Evolutionary conservation across 306 rosid genomes (phyloP), one percentile per base, ranked within the genome.

Genomic region (Comarum palustre): DNA sequence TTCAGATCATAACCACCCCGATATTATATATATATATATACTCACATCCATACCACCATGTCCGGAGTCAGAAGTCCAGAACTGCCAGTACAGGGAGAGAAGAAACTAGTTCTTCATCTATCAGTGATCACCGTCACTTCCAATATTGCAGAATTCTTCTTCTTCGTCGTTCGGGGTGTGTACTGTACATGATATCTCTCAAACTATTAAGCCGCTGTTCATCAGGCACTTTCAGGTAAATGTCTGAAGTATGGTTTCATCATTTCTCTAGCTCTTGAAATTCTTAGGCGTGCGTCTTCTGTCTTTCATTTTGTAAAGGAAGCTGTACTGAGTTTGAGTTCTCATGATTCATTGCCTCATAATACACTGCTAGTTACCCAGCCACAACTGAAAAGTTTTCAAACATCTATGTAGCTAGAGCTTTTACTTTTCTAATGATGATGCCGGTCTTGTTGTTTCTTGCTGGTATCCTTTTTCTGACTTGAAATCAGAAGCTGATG

Each of bases 31-130:
- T 0, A 16, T 15, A 16, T 59, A 59, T 59, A 39, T 59, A 27
- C 65, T 29, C 65, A 59, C 20, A 29, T 2, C 65, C 65, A 59
- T 59, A 59, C 29, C 65, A 29, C 65, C 65, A 59, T 29, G 39
- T 29, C 65, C 65, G 8, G 39, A 29, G 34, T 59, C 38, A 59
- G 50, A 45, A 45, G 17, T 45, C 17, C 17, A 45, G 58, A n/a
- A 13, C 39, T 29, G n/a, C 65, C 65, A 29, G 65, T 59, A 29
- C 0, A 29, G 13, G 14, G 29, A 25, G 25, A 13, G 64, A 58
- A 58, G 39, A 27, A 27, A 27, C n/a, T 25, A 11, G 62, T 25
- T 57, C 62, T 22, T 57, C 61, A 10, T 13, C 65, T 29, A 31
- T 15, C 65, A 24, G 17, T 25, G 62, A 57, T 25, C 31, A 3